Evolutionary conservation across 2,329 filamentous ascomycete genomes (phyloP).

Genomic region (Chalaropsis thielavioides): DNA sequence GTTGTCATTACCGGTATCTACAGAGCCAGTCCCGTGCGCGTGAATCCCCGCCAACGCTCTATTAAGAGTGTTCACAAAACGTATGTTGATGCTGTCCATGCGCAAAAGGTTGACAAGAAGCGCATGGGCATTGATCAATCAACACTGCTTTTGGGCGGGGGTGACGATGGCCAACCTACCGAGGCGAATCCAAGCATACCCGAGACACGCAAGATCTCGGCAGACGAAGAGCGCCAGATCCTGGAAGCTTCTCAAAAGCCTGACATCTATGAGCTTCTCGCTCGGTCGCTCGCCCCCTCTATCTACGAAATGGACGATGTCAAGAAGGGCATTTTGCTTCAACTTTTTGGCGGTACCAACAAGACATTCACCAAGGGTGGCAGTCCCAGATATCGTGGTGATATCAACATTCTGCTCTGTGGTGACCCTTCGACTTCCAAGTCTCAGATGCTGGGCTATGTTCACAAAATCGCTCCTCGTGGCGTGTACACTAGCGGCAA

Average conservation of each 20-base stretch:
- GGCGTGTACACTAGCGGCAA: conserved; percentile 71
- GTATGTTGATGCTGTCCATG: conserved; percentile 86
- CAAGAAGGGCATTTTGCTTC: conserved; percentile 93
- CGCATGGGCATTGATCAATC: conserved; percentile 82
- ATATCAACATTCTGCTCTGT: conserved; percentile 93
- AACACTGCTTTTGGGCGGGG: conserved; percentile 57
- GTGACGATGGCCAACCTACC: conserved; percentile 41
- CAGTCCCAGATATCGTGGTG: conserved; percentile 86
- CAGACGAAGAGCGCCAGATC: conserved; percentile 84
- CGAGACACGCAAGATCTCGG: conserved; percentile 66
- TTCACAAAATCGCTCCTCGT: conserved; percentile 93
- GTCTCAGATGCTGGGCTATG: conserved; percentile 84
- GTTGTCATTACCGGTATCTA: conserved; percentile 95
- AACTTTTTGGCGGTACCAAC: conserved; percentile 94
- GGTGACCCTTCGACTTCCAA: conserved; percentile 95
- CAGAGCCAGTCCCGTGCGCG: conserved; percentile 79
- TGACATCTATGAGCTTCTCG: conserved; percentile 85
- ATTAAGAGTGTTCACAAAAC: conserved; percentile 97
- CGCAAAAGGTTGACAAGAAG: conserved; percentile 93
- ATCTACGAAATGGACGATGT: conserved; percentile 98
- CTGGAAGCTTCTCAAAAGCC: conserved; percentile 60
- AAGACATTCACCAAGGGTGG: conserved; percentile 96
- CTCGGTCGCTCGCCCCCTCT: conserved; percentile 81
- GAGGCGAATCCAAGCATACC: conserved; percentile 17
- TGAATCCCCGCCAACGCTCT: conserved; percentile 83